Percentiles rank a stretch among this genome's conserved stretches.
Evolutionary conservation across 2,329 filamentous ascomycete species (phyloP).

Genomic region (Lecanicillium sp.): DNA sequence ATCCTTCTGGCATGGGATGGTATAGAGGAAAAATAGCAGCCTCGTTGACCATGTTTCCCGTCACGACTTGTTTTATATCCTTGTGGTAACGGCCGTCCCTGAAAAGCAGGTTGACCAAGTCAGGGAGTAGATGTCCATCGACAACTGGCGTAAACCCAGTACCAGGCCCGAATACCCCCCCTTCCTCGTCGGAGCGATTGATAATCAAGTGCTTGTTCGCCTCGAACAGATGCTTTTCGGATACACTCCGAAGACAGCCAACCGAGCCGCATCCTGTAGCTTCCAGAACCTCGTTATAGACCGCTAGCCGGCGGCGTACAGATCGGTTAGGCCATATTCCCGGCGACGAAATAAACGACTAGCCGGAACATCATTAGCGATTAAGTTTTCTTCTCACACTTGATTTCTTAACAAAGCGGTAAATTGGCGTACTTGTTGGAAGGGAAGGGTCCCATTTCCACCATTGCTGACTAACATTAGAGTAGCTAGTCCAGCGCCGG

Average conservation of each 20-base stretch:
- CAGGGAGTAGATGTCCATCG: constrained; percentile 11
- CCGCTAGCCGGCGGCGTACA: constrained; percentile 5
- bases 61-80: constrained; percentile 6
- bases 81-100: constrained; percentile 4
- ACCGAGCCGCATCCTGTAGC: constrained; percentile 8
- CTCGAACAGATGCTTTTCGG: constrained; percentile 7
- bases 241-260: constrained; percentile 7
- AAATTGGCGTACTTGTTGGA: too few species aligned
- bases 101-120: constrained; percentile 9
- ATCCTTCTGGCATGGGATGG: constrained; percentile 8
- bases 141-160: constrained; percentile 13
- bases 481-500: constrained; percentile 45
- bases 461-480: constrained; percentile 43
- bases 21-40: constrained; percentile 10
- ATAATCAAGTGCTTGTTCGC: constrained; percentile 11
- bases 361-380: too few species aligned
- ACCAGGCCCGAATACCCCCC: constrained; percentile 14
- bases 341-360: constrained; percentile 9
- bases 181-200: constrained; percentile 8
- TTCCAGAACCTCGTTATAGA: constrained; percentile 8
- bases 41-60: constrained; percentile 11
- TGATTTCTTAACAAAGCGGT: too few species aligned
- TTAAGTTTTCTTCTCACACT: too few species aligned
- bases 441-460: constrained; percentile 27
- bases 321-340: constrained; percentile 8